phyloP scores from a whole-genome alignment of 345 rosid species.

The Hibiscus tridactylites region DNA sequence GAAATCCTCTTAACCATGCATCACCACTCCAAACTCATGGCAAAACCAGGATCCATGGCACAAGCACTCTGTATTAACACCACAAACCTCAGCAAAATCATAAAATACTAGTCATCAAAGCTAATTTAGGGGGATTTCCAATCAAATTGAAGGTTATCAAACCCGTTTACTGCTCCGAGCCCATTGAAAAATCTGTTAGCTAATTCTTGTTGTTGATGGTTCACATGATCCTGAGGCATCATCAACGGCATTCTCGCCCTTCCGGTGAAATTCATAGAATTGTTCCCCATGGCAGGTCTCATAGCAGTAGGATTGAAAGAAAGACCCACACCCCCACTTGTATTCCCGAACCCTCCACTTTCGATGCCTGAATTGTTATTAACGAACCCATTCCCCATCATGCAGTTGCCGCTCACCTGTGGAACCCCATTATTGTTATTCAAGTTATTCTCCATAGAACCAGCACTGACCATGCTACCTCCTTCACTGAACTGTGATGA shows the following conservation, averaged over 20 bases:
- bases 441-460: slow-evolving; percentile 30
- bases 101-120: not conserved
- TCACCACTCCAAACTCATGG: slow-evolving; percentile 2
- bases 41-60: not conserved
- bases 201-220: slow-evolving; percentile 43
- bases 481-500: slow-evolving; percentile 36
- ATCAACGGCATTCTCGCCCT: slow-evolving; percentile 26
- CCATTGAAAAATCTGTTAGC: slow-evolving; percentile 40
- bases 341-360: slow-evolving; percentile 28
- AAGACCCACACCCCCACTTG: slow-evolving; percentile 6
- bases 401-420: slow-evolving; percentile 18
- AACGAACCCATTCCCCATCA: slow-evolving; percentile 25
- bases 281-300: slow-evolving; percentile 36
- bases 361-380: slow-evolving; percentile 17
- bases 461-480: slow-evolving; percentile 28
- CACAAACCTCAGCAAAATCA: not conserved
- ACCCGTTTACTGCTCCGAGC: slow-evolving; percentile 45
- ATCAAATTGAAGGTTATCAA: slow-evolving; percentile 38
- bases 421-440: slow-evolving; percentile 25
- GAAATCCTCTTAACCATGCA: not conserved
- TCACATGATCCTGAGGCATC: slow-evolving; percentile 31
- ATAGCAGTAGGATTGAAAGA: slow-evolving; percentile 32
- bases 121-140: slow-evolving; percentile 46
- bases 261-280: slow-evolving; percentile 24
- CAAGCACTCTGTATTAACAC: not conserved